Evolutionary conservation across 805 yeast genomes (phyloP), one percentile per base, ranked within the genome.

Genomic region (Hanseniaspora vineae): DNA sequence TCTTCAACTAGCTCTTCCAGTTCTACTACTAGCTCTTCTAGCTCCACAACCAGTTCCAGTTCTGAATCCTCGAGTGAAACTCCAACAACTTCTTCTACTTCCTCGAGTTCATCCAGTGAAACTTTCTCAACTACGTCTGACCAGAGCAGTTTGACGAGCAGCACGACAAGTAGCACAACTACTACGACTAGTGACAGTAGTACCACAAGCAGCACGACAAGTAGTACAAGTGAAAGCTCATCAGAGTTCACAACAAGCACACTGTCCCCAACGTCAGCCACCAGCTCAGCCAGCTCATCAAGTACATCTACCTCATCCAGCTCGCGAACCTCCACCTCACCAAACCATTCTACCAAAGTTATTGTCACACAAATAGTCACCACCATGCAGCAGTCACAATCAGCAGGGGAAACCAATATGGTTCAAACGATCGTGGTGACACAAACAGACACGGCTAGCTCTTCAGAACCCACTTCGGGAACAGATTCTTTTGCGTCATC

Each of bases 371-470:
- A 53, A 19, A 20, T 35, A 13, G 19, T 23, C 29, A 39, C 39
- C 19, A 37, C 43, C 1, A 47, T 55, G 47, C 46, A 49, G 23
- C 48, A 50, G 9, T 51, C 51, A 11, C 52, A 58, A 44, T 54
- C 61, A 31, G 50, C 56, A 46, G 52, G 45, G 53, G 52, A 54
- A 11, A 56, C 66, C 0, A 49, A 64, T 13, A 50, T 62, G 15
- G 50, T 61, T 2, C 48, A 58, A 31, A 40, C 58, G 14, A 42
- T 50, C 32, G 23, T 55, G 8, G 18, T 46, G 43, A 37, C 29
- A 13, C 50, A 31, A 33, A 42, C 43, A 47, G 35, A 15, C 51
- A 47, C 40, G 40, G 31, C 42, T 35, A 49, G 10, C 39, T 17
- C 14, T 29, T 44, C 8, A 40, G 47, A 12, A 46, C 44, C n/a